Evolutionary conservation across 1,284 basidiomycete species (phyloP), one percentile per base, ranked within the genome.

Genomic region (Lentinula novae-zelandiae): DNA sequence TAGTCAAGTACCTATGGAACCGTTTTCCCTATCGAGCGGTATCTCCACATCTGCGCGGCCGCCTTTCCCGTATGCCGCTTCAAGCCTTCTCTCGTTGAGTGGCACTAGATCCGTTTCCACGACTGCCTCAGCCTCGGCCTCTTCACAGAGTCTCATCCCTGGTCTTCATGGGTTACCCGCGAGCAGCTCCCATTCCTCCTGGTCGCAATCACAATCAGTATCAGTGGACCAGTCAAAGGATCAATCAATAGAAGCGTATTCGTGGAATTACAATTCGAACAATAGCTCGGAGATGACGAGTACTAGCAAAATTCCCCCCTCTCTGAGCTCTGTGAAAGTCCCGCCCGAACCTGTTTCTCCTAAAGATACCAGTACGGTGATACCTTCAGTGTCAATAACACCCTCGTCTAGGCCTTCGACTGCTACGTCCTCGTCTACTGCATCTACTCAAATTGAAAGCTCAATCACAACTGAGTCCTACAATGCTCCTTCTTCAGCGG

Each of bases 141-240:
- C 54, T 6, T 17, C 22, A 13, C 54, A 56, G n/a, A 56, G 40
- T 56, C 31, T 56, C 7, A 46, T 57, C 6, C 46, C 42, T 4
- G 46, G 55, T 33, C 44, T 31, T 6, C 10, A 51, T 0, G 57
- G 55, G 4, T 46, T 59, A 38, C 57, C 57, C 7, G 40, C 33
- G 5, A 54, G 52, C 39, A 62, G 57, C 42, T 62, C 57, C 7
- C 57, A 55, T 59, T 44, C 53, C 17, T 58, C 56, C 6, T 38
- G 58, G 57, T 42, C 55, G 27, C 27, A 22, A 22, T 22, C 22
- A 7, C n/a, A 34, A 13, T 52, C 50, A 13, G 50, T 5, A 15
- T 52, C 50, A 13, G 17, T 20, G 7, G n/a, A 20, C 8, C 44
- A 46, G 20, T 20, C 44, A n/a, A 46, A 46, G 7, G 44, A 46